phyloP scores from a whole-genome alignment of 2,329 filamentous ascomycete species.

The Beauveria brongniartii region DNA sequence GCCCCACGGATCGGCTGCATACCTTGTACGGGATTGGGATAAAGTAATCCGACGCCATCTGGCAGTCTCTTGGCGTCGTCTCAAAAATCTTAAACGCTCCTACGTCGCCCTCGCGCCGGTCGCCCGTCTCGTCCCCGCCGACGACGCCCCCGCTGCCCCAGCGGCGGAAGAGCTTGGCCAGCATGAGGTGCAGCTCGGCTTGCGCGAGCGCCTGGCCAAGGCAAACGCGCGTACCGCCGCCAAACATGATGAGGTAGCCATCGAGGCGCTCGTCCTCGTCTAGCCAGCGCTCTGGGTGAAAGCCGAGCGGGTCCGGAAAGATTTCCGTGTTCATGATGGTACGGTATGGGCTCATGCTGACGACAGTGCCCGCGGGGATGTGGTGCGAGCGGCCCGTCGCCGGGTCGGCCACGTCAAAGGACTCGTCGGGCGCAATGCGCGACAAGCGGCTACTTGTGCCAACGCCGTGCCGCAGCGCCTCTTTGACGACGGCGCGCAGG shows the following conservation, averaged over 20 bases:
- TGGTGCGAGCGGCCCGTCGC: slow-evolving; percentile 20
- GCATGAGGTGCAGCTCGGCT: slow-evolving; percentile 29
- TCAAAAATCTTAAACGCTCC: slow-evolving; percentile 28
- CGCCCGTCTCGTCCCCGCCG: slow-evolving; percentile 23
- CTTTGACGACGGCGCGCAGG: slow-evolving; percentile 42
- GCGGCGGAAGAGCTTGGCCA: slow-evolving; percentile 29
- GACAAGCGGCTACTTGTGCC: slow-evolving; percentile 39
- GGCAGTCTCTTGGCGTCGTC: slow-evolving; percentile 25
- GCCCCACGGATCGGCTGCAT: not conserved
- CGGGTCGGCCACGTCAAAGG: slow-evolving; percentile 22
- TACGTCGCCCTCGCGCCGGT: slow-evolving; percentile 24
- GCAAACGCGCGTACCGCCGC: slow-evolving; percentile 27
- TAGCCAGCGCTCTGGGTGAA: slow-evolving; percentile 29
- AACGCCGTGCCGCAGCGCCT: slow-evolving; percentile 41
- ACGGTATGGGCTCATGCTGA: slow-evolving; percentile 31
- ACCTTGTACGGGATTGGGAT: slow-evolving; percentile 32
- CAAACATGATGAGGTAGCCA: slow-evolving; percentile 27
- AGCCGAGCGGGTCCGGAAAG: slow-evolving; percentile 25
- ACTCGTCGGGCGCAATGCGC: slow-evolving; percentile 35
- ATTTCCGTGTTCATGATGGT: slow-evolving; percentile 26
- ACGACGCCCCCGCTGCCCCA: slow-evolving; percentile 28
- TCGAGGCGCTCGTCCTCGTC: slow-evolving; percentile 25
- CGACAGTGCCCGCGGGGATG: slow-evolving; percentile 25
- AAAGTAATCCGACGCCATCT: slow-evolving; percentile 31
- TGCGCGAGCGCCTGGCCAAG: slow-evolving; percentile 30